phyloP scores from a whole-genome alignment of 345 rosid genomes.

The Luvunga scandens region DNA sequence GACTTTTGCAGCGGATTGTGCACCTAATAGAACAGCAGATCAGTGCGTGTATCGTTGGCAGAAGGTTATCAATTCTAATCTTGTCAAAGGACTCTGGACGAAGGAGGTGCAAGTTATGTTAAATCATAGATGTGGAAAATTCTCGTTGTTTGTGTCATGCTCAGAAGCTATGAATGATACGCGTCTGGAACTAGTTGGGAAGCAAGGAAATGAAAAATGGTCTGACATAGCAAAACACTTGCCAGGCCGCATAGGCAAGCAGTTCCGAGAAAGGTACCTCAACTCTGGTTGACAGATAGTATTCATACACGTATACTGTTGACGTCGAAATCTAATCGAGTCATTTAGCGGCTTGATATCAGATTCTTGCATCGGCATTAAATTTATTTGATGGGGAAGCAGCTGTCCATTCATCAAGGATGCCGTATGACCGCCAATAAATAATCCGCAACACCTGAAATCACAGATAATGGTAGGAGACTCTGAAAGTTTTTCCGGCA shows the following conservation, averaged over 20 bases:
- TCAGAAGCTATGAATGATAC: too few species aligned
- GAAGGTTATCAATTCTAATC: slow-evolving; percentile 56
- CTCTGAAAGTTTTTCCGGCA: too few species aligned
- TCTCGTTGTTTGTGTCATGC: slow-evolving; percentile 21
- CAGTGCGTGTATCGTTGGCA: slow-evolving; percentile 65
- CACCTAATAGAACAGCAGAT: slow-evolving; percentile 41
- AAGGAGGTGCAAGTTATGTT: slow-evolving; percentile 36
- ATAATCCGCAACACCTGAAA: too few species aligned
- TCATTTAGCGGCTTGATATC: too few species aligned
- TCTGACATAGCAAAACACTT: slow-evolving; percentile 56
- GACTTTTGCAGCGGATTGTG: slow-evolving; percentile 29
- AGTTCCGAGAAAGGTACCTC: slow-evolving; percentile 69
- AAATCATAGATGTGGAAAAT: not conserved
- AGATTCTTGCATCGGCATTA: too few species aligned
- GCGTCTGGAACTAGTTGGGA: not conserved
- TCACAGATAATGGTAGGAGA: too few species aligned
- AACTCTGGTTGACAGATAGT: not conserved
- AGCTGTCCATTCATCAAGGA: too few species aligned
- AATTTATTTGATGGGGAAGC: too few species aligned
- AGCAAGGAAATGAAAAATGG: slow-evolving; percentile 50
- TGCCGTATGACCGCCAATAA: too few species aligned
- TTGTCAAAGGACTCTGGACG: slow-evolving; percentile 61
- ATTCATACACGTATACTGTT: too few species aligned
- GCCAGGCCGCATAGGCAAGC: slow-evolving; percentile 71
- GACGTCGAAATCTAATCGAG: too few species aligned